Base-by-base conservation (phyloP, 2,329 filamentous ascomycete genomes). In the Tympanopsis confertula region DNA sequence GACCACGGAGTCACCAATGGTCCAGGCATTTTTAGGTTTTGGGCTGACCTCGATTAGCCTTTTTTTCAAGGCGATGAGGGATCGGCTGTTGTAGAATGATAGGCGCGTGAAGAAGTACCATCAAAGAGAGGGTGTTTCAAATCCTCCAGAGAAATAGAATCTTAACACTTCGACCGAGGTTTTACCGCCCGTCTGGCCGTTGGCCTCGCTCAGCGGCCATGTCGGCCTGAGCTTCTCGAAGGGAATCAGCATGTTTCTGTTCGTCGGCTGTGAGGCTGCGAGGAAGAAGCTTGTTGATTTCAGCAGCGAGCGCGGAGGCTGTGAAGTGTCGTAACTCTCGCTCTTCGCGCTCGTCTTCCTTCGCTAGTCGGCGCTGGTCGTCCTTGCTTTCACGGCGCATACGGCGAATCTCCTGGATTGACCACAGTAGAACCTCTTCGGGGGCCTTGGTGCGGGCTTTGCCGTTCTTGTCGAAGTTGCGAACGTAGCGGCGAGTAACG, bases 371-470 rank as follows among this genome's bases (percentile, higher is more conserved):
- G 36, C 53, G 52, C 15, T 33, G 30, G 15, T 33, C 30, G 12
- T 10, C 17, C 30, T 33, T 33, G 12, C 12, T 7, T 43, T 71
- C 70, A 38, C 80, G 70, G 54, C 79, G 71, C 56, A 76, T 69
- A 38, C 67, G 68, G 38, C 74, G 70, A 47, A 86, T 82, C 56
- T 85, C 81, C 44, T 77, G 70, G 47, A 81, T 71, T 37, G 83
- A 77, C 63, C 78, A 78, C 13, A 82, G 62, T 18, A 85, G 61
- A 3, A 82, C 78, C 41, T 81, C 74, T 55, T 86, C 80, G 0
- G 79, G 65, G 38, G 71, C 74, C 45, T 70, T 68, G 43, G 62
- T 74, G 41, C 80, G 69, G 35, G 71, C 66, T 5, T 66, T 56
- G 18, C 71, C 71, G 46, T 80, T 62, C 42, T 63, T 63, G 19